phyloP scores from a whole-genome alignment of 2,329 filamentous ascomycete genomes.

The Dissoconium aciculare region DNA sequence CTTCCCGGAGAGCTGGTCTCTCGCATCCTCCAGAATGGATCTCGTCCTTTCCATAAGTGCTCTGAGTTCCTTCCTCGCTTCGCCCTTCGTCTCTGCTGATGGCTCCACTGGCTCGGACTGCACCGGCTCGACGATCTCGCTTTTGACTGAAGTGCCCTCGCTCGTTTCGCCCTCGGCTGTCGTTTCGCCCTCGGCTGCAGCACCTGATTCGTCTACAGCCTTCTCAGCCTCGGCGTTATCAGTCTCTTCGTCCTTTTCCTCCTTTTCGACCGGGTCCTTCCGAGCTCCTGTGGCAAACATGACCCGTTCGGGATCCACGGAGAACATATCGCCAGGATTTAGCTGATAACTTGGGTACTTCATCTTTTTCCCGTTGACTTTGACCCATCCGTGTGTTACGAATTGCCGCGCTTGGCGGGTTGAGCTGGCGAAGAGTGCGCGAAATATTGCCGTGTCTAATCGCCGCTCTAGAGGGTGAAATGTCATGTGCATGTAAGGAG shows the following conservation, averaged over 20 bases:
- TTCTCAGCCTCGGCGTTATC: conserved; percentile 5
- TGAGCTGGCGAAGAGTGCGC: conserved; percentile 87
- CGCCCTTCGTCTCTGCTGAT: conserved; percentile 19
- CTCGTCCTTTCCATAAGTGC: conserved; percentile 44
- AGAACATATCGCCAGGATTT: conserved; percentile 97
- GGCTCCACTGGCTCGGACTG: no score
- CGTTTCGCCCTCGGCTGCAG: conserved; percentile 5
- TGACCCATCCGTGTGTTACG: conserved; percentile 81
- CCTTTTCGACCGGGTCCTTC: conserved; percentile 15
- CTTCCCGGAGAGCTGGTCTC: conserved; percentile 43
- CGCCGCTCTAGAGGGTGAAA: conserved; percentile 83
- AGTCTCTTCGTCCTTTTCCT: conserved; percentile 11
- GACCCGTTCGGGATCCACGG: conserved; percentile 78
- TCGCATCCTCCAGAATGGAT: conserved; percentile 39
- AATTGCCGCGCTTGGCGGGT: conserved; percentile 86
- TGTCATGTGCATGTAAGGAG: conserved; percentile 92
- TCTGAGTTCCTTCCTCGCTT: conserved; percentile 34
- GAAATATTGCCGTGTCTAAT: conserved; percentile 86
- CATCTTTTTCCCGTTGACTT: conserved; percentile 97
- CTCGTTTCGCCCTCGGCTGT: background rate
- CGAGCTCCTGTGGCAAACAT: conserved; percentile 70
- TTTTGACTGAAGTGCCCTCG: background rate
- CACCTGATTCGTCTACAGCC: conserved; percentile 3
- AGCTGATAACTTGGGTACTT: conserved; percentile 79
- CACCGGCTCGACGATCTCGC: conserved; percentile 1